Percentiles rank a stretch among this genome's conserved stretches.
phyloP scores from a whole-genome alignment of 192 early-diverging fungal species.

The Umbelopsis sp. region DNA sequence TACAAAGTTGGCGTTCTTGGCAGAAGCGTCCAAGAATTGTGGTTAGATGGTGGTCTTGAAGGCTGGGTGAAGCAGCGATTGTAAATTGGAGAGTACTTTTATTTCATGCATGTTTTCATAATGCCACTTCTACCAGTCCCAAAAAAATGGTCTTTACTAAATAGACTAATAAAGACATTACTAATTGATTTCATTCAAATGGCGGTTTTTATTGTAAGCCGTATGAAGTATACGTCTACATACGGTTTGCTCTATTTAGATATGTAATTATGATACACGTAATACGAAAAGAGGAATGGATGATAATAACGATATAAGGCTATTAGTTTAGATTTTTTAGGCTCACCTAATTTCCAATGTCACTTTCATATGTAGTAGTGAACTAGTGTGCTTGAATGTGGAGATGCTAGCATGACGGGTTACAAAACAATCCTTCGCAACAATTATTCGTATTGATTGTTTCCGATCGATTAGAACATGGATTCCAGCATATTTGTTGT shows the following conservation, averaged over 20 bases:
- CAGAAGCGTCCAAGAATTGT: slow-evolving; percentile 96
- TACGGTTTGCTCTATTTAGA: too few relatives aligned
- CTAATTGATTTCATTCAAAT: neutral
- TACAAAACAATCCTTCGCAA: neutral
- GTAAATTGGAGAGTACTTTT: slow-evolving; percentile 1
- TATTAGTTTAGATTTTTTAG: too few relatives aligned
- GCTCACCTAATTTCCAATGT: neutral
- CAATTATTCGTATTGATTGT: neutral
- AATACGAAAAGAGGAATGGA: too few relatives aligned
- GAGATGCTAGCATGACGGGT: neutral
- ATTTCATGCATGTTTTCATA: neutral
- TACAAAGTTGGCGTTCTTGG: slow-evolving; percentile 68
- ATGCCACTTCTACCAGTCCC: neutral
- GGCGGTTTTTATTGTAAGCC: neutral
- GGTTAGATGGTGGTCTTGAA: slow-evolving; percentile 92
- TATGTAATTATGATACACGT: too few relatives aligned
- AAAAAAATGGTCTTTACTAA: neutral
- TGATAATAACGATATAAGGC: too few relatives aligned
- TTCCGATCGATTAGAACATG: neutral
- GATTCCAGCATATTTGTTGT: neutral
- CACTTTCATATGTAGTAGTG: neutral
- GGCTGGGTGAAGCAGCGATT: slow-evolving; percentile 88
- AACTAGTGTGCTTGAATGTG: neutral
- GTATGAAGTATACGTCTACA: neutral
- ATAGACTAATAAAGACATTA: neutral